phyloP scores from a whole-genome alignment of 1,284 basidiomycete species.

The Peniophora sp. region DNA sequence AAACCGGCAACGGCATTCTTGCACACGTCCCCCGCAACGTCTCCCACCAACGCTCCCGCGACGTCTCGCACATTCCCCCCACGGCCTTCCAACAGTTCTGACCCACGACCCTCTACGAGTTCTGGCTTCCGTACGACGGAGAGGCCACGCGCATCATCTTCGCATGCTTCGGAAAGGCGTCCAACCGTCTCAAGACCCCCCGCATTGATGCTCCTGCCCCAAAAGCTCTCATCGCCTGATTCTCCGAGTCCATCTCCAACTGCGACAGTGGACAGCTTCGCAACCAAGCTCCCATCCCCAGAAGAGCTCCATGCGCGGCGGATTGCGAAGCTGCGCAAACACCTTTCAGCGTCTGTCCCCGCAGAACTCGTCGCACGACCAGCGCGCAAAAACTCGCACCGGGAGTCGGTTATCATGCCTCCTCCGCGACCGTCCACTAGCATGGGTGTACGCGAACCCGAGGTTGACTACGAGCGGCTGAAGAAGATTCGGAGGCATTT shows the following conservation, averaged over 20 bases:
- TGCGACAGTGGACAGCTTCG: not conserved
- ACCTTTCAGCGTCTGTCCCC: not conserved
- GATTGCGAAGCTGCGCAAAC: not conserved
- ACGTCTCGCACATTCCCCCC: too few species aligned
- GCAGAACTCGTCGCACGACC: not conserved
- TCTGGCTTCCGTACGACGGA: too few species aligned
- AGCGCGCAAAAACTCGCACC: too few species aligned
- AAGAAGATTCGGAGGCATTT: not conserved
- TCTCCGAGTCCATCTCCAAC: not conserved
- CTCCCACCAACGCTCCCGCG: too few species aligned
- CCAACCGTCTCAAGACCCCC: too few species aligned
- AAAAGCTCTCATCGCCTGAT: not conserved
- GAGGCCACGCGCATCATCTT: too few species aligned
- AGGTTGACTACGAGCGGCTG: not conserved
- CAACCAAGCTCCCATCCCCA: not conserved
- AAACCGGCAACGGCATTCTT: too few species aligned
- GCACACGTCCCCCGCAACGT: too few species aligned
- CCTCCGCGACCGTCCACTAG: not conserved
- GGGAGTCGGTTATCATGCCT: too few species aligned
- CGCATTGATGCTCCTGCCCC: not conserved
- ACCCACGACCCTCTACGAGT: too few species aligned
- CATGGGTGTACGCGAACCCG: not conserved
- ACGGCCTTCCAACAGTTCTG: too few species aligned
- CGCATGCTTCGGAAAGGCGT: too few species aligned
- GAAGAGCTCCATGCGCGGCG: not conserved